Evolutionary conservation across 1,284 basidiomycete species (phyloP), one percentile per base, ranked within the genome.

Genomic region (Ganoderma multipileum): DNA sequence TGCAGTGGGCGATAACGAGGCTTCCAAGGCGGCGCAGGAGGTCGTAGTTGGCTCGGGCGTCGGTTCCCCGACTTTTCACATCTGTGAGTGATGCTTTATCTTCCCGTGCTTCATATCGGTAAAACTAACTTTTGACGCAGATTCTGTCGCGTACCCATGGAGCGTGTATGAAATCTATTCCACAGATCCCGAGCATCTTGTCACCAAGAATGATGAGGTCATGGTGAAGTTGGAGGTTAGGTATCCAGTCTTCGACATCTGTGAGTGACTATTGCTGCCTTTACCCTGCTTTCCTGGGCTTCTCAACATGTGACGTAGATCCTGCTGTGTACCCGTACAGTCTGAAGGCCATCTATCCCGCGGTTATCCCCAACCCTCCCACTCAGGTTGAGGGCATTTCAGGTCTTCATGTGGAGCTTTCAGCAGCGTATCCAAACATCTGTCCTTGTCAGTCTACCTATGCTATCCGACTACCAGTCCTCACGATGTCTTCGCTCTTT

Each of bases 31-130:
- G 30, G 20, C 39, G 28, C 50, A 30, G 14, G 39, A 41, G 59
- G 66, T 68, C 42, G 38, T 55, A n/a, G 60, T 68, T 3, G 60
- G n/a, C 18, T 39, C 66, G 33, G 59, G 63, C 18, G 62, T 20
- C 33, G 41, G 50, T 12, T 80, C 80, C 66, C 78, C 79, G 23
- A 62, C 68, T 47, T 63, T 79, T 18, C 71, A 76, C 60, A 74
- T 81, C 8, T 57, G 55, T 64, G 54, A 30, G 52, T 7, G 26
- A 33, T 52, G 47, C 23, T 47, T 6, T 36, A 23, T 39, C 2
- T 42, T 63, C 9, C 26, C 33, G n/a, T 28, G 33, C 12, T 5
- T 64, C n/a, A n/a, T n/a, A 30, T 50, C 42, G 36, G 54, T 58
- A 12, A 36, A 39, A 36, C 58, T 61, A 26, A 50, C 20, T 12